Conservation (phyloP, 441 rosid genomes). For the Dalechampia spathulata region DNA sequence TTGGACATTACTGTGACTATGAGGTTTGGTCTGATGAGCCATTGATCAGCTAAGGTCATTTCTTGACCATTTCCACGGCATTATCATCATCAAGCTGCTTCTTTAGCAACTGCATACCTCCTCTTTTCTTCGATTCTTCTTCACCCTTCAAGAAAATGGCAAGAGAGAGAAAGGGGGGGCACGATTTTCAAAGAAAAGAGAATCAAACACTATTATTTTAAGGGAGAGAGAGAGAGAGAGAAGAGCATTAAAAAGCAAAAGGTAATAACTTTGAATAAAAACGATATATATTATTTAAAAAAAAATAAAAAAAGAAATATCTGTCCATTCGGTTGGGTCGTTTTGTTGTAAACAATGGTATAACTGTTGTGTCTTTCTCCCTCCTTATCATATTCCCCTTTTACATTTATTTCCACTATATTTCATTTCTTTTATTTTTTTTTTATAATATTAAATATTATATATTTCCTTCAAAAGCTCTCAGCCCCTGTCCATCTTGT, state of each 20-base stretch:
- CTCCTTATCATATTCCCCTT: no score
- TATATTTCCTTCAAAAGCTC: no score
- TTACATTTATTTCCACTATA: no score
- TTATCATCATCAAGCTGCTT: constrained; percentile 21
- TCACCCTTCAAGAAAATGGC: not conserved
- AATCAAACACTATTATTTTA: constrained; percentile 1
- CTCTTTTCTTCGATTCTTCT: constrained; percentile 12
- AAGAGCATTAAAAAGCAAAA: constrained; percentile 40
- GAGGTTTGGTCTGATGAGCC: constrained; percentile 28
- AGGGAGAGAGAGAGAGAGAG: not conserved
- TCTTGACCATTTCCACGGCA: no score
- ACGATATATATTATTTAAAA: no score
- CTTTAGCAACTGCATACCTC: constrained; percentile 17
- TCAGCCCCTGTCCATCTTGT: no score
- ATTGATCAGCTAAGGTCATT: constrained; percentile 14
- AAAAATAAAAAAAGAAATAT: no score
- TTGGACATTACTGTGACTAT: constrained; percentile 15
- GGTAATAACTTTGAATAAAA: constrained; percentile 21
- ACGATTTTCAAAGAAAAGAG: constrained; percentile 26
- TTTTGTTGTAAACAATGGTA: constrained; percentile 1
- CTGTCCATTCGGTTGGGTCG: not conserved
- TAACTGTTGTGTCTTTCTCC: constrained; percentile 4
- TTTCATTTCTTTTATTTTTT: no score
- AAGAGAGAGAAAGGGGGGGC: constrained; percentile 18
- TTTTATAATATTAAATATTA: no score